phyloP scores from a whole-genome alignment of 2,329 filamentous ascomycete species.

The Ophiostoma novo-ulmi region DNA sequence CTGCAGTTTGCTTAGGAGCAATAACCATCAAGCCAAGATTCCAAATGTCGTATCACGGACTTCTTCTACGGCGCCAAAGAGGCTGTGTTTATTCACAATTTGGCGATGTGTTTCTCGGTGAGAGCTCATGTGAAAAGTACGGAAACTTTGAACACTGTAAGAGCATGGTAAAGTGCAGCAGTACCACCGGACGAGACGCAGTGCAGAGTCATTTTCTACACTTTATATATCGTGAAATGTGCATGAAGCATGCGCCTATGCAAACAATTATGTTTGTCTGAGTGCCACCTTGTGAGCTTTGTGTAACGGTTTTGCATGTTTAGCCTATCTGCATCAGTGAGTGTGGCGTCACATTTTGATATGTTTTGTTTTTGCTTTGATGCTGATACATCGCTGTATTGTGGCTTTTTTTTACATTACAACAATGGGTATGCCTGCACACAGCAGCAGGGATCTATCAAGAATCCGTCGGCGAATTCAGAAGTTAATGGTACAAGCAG shows the following conservation, averaged over 20 bases:
- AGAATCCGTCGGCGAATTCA: neutral
- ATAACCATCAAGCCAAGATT: neutral
- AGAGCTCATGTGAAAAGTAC: neutral
- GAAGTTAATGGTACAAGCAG: too few species aligned
- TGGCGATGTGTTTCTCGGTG: constrained; percentile 5
- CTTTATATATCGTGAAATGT: constrained; percentile 7
- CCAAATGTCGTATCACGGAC: neutral
- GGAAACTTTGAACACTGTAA: neutral
- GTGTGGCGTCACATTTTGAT: neutral
- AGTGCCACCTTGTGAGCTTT: neutral
- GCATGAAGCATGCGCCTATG: constrained; percentile 10
- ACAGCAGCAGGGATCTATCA: neutral
- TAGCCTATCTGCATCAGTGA: neutral
- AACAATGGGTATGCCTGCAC: neutral
- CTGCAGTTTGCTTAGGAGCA: too few species aligned
- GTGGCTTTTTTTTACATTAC: neutral
- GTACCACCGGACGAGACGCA: neutral
- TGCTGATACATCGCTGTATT: neutral
- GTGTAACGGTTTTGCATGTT: neutral
- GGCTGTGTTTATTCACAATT: neutral
- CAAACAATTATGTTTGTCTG: constrained; percentile 12
- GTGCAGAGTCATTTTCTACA: neutral
- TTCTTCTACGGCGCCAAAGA: neutral
- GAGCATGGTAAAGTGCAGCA: neutral
- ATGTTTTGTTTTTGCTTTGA: neutral